A percentile compares a stretch with the other conserved stretches of the same genome.
Conservation (phyloP, 2,329 filamentous ascomycete species). For the Sporothrix pallida region DNA sequence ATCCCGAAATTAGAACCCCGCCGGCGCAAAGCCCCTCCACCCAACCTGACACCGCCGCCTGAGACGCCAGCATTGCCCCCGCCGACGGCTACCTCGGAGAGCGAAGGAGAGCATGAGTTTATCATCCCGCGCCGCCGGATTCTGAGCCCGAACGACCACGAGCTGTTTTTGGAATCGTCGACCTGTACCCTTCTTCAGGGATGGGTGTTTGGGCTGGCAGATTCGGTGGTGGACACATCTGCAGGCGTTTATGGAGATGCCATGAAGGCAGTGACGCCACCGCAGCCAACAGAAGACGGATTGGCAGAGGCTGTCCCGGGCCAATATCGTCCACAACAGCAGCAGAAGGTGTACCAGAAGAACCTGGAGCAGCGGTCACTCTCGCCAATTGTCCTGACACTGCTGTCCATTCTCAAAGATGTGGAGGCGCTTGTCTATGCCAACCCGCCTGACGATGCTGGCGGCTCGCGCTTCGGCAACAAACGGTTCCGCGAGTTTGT, state of each 20-base stretch:
- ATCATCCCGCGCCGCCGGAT: constrained; percentile 76
- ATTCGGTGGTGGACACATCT: constrained; percentile 73
- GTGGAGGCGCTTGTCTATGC: constrained; percentile 69
- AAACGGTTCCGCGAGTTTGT: constrained; percentile 85
- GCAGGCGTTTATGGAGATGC: constrained; percentile 44
- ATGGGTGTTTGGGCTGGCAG: constrained; percentile 86
- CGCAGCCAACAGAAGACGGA: neutral
- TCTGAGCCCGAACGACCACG: constrained; percentile 78
- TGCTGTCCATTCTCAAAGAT: constrained; percentile 73
- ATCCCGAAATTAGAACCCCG: constrained; percentile 73
- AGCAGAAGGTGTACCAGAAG: constrained; percentile 32
- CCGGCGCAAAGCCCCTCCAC: constrained; percentile 56
- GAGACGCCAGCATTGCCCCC: constrained; percentile 75
- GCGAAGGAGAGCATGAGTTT: constrained; percentile 57
- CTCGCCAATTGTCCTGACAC: constrained; percentile 66
- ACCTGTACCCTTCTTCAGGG: constrained; percentile 77
- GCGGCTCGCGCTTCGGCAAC: constrained; percentile 92
- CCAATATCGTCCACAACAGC: constrained; percentile 29
- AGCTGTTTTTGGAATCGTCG: constrained; percentile 77
- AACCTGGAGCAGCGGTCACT: constrained; percentile 50
- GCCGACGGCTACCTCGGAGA: constrained; percentile 62
- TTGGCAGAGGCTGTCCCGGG: neutral
- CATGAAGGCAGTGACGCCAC: neutral
- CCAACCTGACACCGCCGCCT: constrained; percentile 69
- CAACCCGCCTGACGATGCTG: constrained; percentile 82